These are phyloP conservation scores for Naganishia antarctica DNA, from an alignment of 768 basidiomycete species.

Conservation along the genomic window DNA sequence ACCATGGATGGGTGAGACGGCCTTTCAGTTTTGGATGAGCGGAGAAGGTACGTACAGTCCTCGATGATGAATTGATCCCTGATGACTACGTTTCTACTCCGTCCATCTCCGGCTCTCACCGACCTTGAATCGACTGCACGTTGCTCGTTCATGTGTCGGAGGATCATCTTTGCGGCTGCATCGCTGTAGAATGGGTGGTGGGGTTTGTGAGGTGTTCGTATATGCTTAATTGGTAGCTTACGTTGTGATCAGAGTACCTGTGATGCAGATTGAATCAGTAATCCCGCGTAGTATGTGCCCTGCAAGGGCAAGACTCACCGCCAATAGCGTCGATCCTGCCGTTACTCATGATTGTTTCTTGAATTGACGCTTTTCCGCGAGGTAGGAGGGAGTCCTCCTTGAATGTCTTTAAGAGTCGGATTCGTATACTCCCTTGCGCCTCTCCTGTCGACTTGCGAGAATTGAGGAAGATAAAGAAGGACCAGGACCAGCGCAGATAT, in stretches of 20 bases:
- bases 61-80: slow-evolving; percentile 21
- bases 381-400: too few relatives aligned
- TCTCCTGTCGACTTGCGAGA: too few relatives aligned
- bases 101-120: slow-evolving; percentile 8
- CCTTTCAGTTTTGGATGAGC: not conserved
- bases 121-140: slow-evolving; percentile 8
- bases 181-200: not conserved
- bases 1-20: not conserved
- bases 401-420: too few relatives aligned
- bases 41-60: not conserved
- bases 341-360: not conserved
- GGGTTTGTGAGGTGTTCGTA: too few relatives aligned
- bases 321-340: slow-evolving; percentile 14
- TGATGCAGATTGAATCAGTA: not conserved
- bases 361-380: too few relatives aligned
- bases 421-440: too few relatives aligned
- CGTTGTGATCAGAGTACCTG: slow-evolving; percentile 20
- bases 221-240: not conserved
- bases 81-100: slow-evolving; percentile 8
- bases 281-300: too few relatives aligned
- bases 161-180: slow-evolving; percentile 18
- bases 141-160: slow-evolving; percentile 21
- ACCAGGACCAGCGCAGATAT: too few relatives aligned
- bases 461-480: too few relatives aligned
- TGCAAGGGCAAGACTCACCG: not conserved